Evolutionary conservation across 2,329 filamentous ascomycete genomes (phyloP), one percentile per base, ranked within the genome.

Genomic region (Penicillium sp.): DNA sequence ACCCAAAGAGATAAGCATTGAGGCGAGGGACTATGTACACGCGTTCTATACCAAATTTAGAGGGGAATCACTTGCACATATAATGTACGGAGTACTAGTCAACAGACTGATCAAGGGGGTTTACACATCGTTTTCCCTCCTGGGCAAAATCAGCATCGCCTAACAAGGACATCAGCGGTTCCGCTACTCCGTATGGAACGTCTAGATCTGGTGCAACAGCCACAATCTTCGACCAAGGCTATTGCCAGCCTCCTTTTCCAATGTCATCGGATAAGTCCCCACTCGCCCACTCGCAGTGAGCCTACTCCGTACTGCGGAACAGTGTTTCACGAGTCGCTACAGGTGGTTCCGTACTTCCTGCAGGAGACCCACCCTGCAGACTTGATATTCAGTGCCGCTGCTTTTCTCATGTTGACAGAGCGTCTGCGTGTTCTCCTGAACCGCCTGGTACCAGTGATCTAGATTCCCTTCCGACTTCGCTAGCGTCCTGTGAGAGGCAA

Each of bases 131-230:
- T 25, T 32, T 18, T 46, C 9, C 46, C 34, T 23, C 50, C 46
- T 29, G 29, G 9, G 29, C 29, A 31, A 60, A 60, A 48, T 60
- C 54, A 16, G 63, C 52, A 54, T 63, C 57, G 3, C 63, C 57
- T 23, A 62, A 41, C 35, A 62, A 50, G 16, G 57, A 29, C 29
- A 3, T 29, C 29, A 9, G 29, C 29, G 56, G 50, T 56, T 63
- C 57, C 60, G 60, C 54, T 64, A 27, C 25, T 27, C 25, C 25
- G 25, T 27, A 57, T 37, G 52, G 57, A 18, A 55, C 54, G 38
- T 63, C 57, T 35, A 63, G 40, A 44, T 60, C 55, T 18, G 56
- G 55, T 39, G 52, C 56, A 38, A 60, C 55, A 55, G 59, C 60
- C 54, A 59, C 55, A 50, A 64, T 59, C 8, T 62, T 57, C 3